Evolutionary conservation across 306 rosid species (phyloP), one percentile per base, ranked within the genome.

Genomic region (Canavalia ensiformis): DNA sequence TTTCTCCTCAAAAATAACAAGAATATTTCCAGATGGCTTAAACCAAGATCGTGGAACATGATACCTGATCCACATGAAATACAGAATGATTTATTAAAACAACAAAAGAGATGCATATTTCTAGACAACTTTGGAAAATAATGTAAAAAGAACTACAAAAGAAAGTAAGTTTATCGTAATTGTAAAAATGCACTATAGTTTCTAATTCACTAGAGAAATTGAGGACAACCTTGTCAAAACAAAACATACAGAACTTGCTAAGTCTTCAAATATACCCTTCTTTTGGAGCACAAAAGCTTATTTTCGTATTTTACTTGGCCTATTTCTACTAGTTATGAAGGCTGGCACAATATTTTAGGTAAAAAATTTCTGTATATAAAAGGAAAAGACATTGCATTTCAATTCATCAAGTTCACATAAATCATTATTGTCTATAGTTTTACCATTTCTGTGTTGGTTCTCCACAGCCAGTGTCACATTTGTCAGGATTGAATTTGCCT

Each of bases 1-100:
- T 76, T 83, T 90, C 90, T 95, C 99, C 83, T 95, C 99, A 52
- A 92, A 95, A 81, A 95, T 84, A 73, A 91, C 95, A 79, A 95
- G 86, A 78, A 87, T 41, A 46, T 95, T 95, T 86, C 97, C 99
- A 41, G 97, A 81, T 69, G 94, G 92, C 84, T 90, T 95, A 92
- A 95, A 92, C 97, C 99, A 95, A 57, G 99, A 92, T 74, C 97
- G 81, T 50, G 99, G 99, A 86, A 95, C 92, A 72, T 95, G 99
- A 81, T 95, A 95, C 99, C 99, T 95, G 81, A 41, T 64, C 54
- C 81, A 80, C 13, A 58, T 82, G 72, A 77, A 67, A 68, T 2
- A 31, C 25, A 60, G 4, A 66, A 37, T 42, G 39, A 58, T 39
- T 67, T 39, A 50, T 52, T 30, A 69, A 39, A 80, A 31, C 66